phyloP scores from a whole-genome alignment of 2,329 filamentous ascomycete genomes.

The Thermothelomyces thermophilus region DNA sequence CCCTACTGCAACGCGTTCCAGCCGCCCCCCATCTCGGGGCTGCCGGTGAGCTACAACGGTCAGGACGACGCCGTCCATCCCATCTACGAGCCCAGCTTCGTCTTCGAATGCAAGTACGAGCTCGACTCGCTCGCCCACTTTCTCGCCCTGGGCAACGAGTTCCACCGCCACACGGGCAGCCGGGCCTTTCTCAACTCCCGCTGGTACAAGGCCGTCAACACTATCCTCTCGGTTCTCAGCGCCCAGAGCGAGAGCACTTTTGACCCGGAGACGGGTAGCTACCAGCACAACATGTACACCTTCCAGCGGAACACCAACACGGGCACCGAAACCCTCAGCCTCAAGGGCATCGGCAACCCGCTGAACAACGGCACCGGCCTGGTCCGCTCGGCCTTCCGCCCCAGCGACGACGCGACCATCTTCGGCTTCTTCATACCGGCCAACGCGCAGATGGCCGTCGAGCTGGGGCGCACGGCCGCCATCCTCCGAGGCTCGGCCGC shows the following conservation, averaged over 20 bases:
- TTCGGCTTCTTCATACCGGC: slow-evolving; percentile 91
- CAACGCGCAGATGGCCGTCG: slow-evolving; percentile 93
- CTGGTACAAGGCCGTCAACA: slow-evolving; percentile 74
- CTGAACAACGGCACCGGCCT: slow-evolving; percentile 78
- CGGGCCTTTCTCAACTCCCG: slow-evolving; percentile 70
- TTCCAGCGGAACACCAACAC: slow-evolving; percentile 75
- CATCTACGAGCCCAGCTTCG: slow-evolving; percentile 70
- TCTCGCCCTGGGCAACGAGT: slow-evolving; percentile 77
- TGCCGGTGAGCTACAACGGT: slow-evolving; percentile 66
- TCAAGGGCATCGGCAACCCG: slow-evolving; percentile 84
- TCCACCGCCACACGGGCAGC: slow-evolving; percentile 71
- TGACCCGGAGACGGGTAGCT: slow-evolving; percentile 56
- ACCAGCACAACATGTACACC: slow-evolving; percentile 70
- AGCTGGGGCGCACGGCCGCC: slow-evolving; percentile 67
- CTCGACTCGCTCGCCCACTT: slow-evolving; percentile 93
- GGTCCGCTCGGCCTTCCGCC: slow-evolving; percentile 84
- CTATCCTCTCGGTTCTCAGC: slow-evolving; percentile 64
- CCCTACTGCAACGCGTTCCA: slow-evolving; percentile 99
- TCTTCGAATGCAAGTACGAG: slow-evolving; percentile 99
- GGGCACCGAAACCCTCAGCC: slow-evolving; percentile 83
- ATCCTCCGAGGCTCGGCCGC: slow-evolving; percentile 52
- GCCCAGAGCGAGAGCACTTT: slow-evolving; percentile 80
- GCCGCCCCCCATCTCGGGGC: slow-evolving; percentile 75
- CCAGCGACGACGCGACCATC: slow-evolving; percentile 91
- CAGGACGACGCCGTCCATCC: slow-evolving; percentile 83